A percentile compares a stretch with the other conserved stretches of the same genome.
phyloP scores from a whole-genome alignment of 2,329 filamentous ascomycete species.

The Berkeleyomyces basicola region DNA sequence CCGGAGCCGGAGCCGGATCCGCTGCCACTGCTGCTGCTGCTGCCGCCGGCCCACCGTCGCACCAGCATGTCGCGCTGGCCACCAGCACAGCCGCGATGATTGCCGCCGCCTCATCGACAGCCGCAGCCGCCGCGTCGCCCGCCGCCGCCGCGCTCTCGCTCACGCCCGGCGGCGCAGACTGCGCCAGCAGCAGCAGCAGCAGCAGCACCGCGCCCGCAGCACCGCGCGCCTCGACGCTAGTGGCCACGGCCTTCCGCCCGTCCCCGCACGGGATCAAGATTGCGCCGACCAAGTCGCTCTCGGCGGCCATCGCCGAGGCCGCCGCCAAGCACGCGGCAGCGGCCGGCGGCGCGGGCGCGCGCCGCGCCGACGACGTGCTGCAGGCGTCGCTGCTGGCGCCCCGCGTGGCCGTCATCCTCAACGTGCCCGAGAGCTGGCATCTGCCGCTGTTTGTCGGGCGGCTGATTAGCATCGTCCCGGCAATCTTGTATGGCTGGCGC shows the following conservation, averaged over 20 bases:
- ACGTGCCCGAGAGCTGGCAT: slow-evolving; percentile 57
- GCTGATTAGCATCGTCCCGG: slow-evolving; percentile 53
- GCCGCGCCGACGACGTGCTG: neutral
- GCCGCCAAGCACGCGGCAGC: slow-evolving; percentile 4
- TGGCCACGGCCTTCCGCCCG: neutral
- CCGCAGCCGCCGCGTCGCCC: neutral
- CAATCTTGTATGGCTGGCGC: slow-evolving; percentile 54
- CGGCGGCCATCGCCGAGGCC: slow-evolving; percentile 9
- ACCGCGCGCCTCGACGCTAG: neutral
- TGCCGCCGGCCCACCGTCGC: neutral
- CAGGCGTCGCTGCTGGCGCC: slow-evolving; percentile 44
- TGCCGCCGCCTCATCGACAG: neutral
- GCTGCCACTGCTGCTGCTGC: neutral
- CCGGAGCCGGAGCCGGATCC: neutral
- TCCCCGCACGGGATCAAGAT: slow-evolving; percentile 7
- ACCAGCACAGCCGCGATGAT: neutral
- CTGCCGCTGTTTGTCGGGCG: slow-evolving; percentile 55
- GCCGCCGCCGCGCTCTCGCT: neutral
- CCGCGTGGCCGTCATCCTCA: slow-evolving; percentile 61
- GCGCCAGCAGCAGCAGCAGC: neutral
- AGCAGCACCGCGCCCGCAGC: neutral
- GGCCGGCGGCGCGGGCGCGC: neutral
- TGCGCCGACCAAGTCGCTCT: slow-evolving; percentile 10
- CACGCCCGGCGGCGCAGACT: neutral
- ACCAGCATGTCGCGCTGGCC: neutral